A percentile compares a stretch with the other conserved stretches of the same genome.
These are phyloP conservation scores for Pseudogymnoascus sp. DNA, from an alignment of 2,329 filamentous ascomycete genomes.

Conservation along the genomic window DNA sequence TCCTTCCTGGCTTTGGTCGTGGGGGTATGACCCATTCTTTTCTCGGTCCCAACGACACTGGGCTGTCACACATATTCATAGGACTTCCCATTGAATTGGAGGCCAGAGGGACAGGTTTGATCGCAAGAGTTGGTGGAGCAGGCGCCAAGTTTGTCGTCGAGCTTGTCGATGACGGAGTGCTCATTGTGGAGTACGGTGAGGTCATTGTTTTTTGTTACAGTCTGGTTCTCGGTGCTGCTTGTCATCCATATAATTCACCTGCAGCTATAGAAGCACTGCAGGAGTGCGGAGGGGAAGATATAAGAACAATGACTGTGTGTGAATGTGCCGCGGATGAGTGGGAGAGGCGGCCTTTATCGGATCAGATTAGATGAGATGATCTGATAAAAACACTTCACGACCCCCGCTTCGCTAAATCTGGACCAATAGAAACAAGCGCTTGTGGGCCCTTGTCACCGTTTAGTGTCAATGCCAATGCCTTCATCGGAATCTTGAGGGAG, in stretches of 20 bases:
- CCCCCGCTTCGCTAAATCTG: not conserved
- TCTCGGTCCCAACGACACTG: constrained; percentile 52
- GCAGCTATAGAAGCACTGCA: constrained; percentile 7
- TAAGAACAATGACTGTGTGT: constrained; percentile 8
- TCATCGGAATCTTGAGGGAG: constrained; percentile 5
- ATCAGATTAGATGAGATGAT: constrained; percentile 11
- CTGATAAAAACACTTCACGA: constrained; percentile 8
- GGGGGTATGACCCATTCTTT: constrained; percentile 84
- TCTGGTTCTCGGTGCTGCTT: not conserved
- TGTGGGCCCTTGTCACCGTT: constrained; percentile 2
- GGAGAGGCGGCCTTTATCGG: constrained; percentile 9
- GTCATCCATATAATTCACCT: not conserved
- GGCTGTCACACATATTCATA: constrained; percentile 30
- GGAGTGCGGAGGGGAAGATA: not conserved
- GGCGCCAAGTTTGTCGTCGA: constrained; percentile 28
- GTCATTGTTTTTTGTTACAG: not conserved
- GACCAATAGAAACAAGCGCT: not conserved
- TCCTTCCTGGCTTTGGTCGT: constrained; percentile 80
- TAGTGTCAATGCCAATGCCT: not conserved
- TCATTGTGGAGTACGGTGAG: constrained; percentile 19
- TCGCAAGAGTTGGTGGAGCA: constrained; percentile 29
- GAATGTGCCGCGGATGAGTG: constrained; percentile 1
- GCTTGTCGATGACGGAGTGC: constrained; percentile 32
- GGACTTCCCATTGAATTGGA: constrained; percentile 24
- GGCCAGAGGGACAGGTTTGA: constrained; percentile 28